Conservation (phyloP, 2,329 filamentous ascomycete genomes). For the Zymoseptoria tritici region DNA sequence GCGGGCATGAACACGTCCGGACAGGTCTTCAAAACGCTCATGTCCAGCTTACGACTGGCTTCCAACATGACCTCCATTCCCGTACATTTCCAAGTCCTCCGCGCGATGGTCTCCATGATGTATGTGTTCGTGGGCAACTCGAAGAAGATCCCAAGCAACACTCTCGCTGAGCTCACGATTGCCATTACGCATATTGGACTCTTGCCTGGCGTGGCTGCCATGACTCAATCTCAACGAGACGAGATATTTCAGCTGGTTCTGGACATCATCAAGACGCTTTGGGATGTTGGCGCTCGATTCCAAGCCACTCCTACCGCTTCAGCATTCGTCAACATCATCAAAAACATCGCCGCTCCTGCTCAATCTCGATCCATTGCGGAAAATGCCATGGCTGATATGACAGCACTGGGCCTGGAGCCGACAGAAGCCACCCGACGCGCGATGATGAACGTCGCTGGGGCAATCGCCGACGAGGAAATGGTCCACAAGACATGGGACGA, state of each 20-base stretch:
- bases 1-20: conserved; percentile 33
- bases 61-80: conserved; percentile 11
- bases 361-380: conserved; percentile 23
- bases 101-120: conserved; percentile 36
- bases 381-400: conserved; percentile 24
- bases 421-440: conserved; percentile 29
- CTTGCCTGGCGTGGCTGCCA: conserved; percentile 10
- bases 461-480: conserved; percentile 23
- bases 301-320: conserved; percentile 22
- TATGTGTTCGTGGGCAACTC: conserved; percentile 38
- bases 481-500: conserved; percentile 26
- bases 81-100: conserved; percentile 18
- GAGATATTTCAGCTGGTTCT: conserved; percentile 21
- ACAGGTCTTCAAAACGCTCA: conserved; percentile 27
- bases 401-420: conserved; percentile 21
- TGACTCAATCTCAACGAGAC: conserved; percentile 15
- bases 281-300: conserved; percentile 25
- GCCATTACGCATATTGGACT: conserved; percentile 24
- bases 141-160: conserved; percentile 29
- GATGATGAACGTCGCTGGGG: conserved; percentile 30
- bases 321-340: conserved; percentile 34
- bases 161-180: conserved; percentile 34
- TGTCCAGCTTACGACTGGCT: conserved; percentile 26
- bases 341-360: conserved; percentile 28
- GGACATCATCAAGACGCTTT: conserved; percentile 20